Percentiles rank a stretch among this genome's conserved stretches.
phyloP scores from a whole-genome alignment of 2,329 filamentous ascomycete genomes.

The Bipolaris zeicola region DNA sequence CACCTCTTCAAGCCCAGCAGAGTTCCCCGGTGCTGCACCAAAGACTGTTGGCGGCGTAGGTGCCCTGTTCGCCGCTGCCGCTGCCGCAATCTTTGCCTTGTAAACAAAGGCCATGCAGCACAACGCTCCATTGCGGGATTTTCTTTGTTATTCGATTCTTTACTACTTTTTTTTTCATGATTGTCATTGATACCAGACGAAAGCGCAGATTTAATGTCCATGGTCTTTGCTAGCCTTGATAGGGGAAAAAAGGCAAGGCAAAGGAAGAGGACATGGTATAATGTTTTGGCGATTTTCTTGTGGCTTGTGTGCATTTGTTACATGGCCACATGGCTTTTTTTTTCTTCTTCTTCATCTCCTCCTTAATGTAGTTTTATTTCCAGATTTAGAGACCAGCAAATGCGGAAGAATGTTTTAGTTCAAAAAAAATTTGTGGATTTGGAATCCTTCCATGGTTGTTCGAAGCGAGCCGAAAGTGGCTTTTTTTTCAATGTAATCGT shows the following conservation, averaged over 20 bases:
- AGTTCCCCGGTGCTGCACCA: slow-evolving; percentile 27
- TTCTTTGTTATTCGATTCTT: slow-evolving; percentile 2
- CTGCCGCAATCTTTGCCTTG: slow-evolving; percentile 32
- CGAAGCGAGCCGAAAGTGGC: background rate
- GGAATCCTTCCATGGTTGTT: background rate
- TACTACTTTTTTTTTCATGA: background rate
- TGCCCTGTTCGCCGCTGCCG: slow-evolving; percentile 25
- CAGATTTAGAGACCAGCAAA: background rate
- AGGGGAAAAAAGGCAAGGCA: background rate
- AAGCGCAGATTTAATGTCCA: background rate
- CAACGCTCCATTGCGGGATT: slow-evolving; percentile 18
- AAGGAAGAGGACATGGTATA: background rate
- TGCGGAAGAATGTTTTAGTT: background rate
- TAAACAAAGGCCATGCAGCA: slow-evolving; percentile 17
- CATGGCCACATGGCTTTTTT: background rate
- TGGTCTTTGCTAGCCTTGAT: background rate
- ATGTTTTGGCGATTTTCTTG: slow-evolving; percentile 2
- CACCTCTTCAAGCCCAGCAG: slow-evolving; percentile 3
- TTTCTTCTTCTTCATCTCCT: background rate
- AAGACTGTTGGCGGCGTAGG: slow-evolving; percentile 30
- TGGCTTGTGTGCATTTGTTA: slow-evolving; percentile 5
- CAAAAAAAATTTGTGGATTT: background rate
- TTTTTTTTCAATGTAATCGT: background rate
- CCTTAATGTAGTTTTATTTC: slow-evolving; percentile 14
- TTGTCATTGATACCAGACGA: slow-evolving; percentile 29